Conservation (phyloP, 768 basidiomycete genomes). For the Pulveroboletus sp. region DNA sequence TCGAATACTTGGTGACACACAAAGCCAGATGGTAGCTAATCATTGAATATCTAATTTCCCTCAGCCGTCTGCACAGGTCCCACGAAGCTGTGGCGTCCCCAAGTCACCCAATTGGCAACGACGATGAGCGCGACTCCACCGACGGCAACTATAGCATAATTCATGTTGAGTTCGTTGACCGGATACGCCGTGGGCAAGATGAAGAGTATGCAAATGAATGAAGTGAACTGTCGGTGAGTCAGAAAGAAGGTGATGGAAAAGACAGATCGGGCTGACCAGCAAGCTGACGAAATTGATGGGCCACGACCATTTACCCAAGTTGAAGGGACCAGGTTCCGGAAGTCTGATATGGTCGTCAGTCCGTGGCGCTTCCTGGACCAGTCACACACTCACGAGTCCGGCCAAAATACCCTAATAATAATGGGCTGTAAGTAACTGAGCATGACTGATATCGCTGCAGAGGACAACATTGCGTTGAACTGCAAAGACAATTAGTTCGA, state of each 20-base stretch:
- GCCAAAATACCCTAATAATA: conserved; percentile 56
- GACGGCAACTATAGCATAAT: conserved; percentile 53
- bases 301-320: conserved; percentile 52
- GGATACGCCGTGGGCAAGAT: conserved; percentile 53
- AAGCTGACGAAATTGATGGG: conserved; percentile 46
- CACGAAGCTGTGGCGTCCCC: conserved; percentile 43
- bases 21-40: background rate
- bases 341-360: conserved; percentile 33
- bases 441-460: conserved; percentile 56
- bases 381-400: conserved; percentile 37
- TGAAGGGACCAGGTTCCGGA: conserved; percentile 45
- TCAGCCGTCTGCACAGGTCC: conserved; percentile 42
- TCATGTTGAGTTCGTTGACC: conserved; percentile 50
- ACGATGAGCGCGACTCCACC: conserved; percentile 46
- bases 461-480: conserved; percentile 57
- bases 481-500: conserved; percentile 7
- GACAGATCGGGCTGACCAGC: conserved; percentile 31
- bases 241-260: background rate
- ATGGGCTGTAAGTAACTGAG: conserved; percentile 56
- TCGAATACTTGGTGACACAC: too few relatives aligned
- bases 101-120: conserved; percentile 41
- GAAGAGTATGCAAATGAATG: conserved; percentile 54
- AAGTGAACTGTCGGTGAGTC: conserved; percentile 38
- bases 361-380: background rate
- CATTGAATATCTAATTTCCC: background rate